Evolutionary conservation across 2,329 filamentous ascomycete species (phyloP).

Genomic region (Juglanconis sp.): DNA sequence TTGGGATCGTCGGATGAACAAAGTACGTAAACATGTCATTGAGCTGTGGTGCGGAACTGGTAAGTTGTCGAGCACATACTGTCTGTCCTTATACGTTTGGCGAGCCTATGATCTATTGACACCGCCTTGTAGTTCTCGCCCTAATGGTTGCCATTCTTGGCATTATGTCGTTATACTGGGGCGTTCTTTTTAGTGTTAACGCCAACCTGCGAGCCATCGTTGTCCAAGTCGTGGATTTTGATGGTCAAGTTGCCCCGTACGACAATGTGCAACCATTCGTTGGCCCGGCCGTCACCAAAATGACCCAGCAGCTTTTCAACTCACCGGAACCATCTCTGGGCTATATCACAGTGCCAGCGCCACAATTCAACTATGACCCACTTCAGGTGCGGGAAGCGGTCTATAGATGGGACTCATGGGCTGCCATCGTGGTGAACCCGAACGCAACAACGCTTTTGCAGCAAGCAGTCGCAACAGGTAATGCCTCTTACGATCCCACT

Average conservation of each 20-base stretch:
- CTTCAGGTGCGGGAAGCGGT: constrained; percentile 54
- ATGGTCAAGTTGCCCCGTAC: constrained; percentile 52
- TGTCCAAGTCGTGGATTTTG: constrained; percentile 62
- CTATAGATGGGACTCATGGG: constrained; percentile 58
- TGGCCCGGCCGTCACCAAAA: constrained; percentile 49
- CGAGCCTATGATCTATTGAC: too few relatives aligned
- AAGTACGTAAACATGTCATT: constrained; percentile 26
- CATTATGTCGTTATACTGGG: constrained; percentile 61
- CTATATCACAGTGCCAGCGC: constrained; percentile 44
- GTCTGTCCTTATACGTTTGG: background rate
- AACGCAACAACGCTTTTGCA: constrained; percentile 59
- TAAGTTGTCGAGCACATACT: background rate
- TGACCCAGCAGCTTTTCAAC: constrained; percentile 40
- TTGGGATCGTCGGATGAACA: constrained; percentile 35
- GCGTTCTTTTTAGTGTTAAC: constrained; percentile 49
- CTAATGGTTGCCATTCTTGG: constrained; percentile 54
- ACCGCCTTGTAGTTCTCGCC: constrained; percentile 36
- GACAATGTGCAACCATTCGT: constrained; percentile 47
- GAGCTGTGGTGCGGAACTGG: constrained; percentile 27
- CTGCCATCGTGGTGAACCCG: constrained; percentile 59
- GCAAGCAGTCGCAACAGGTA: constrained; percentile 50
- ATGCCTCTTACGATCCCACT: constrained; percentile 57
- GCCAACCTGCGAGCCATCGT: constrained; percentile 45
- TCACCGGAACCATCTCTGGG: constrained; percentile 42
- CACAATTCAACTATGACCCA: constrained; percentile 54